These are phyloP conservation scores for Suhomyces canberraensis DNA, from an alignment of 805 yeast genomes.

Conservation along the genomic window DNA sequence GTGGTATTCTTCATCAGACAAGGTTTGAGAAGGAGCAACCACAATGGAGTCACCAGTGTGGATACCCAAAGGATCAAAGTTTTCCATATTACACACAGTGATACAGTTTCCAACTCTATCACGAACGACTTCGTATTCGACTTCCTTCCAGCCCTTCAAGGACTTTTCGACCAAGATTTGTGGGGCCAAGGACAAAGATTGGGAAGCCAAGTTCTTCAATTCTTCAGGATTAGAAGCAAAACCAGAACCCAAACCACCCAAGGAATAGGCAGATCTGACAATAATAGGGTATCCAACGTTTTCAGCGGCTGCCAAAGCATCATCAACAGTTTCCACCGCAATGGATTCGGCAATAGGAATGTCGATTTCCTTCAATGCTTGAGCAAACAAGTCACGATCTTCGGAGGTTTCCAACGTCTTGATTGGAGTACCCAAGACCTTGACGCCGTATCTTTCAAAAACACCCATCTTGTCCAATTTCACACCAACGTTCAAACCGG, in stretches of 20 bases:
- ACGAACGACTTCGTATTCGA: constrained; percentile 97
- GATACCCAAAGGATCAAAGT: constrained; percentile 96
- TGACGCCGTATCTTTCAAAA: constrained; percentile 83
- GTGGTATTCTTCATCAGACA: constrained; percentile 95
- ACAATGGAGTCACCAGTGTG: constrained; percentile 99
- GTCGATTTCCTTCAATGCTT: constrained; percentile 90
- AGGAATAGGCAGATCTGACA: constrained; percentile 95
- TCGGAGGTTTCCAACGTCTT: constrained; percentile 94
- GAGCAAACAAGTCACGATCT: constrained; percentile 94
- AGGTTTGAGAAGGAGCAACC: constrained; percentile 97
- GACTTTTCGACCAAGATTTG: constrained; percentile 96
- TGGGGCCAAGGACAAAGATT: constrained; percentile 85
- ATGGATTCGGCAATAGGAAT: constrained; percentile 96
- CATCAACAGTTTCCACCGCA: constrained; percentile 92
- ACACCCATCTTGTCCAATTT: constrained; percentile 93
- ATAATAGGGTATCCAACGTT: constrained; percentile 91
- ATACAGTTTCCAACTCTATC: constrained; percentile 96
- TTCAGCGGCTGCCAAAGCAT: constrained; percentile 87
- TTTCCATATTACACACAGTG: constrained; percentile 99
- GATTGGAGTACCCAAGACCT: constrained; percentile 97
- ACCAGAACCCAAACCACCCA: constrained; percentile 98
- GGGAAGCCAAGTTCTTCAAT: constrained; percentile 82
- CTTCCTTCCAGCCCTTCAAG: constrained; percentile 98
- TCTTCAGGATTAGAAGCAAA: constrained; percentile 84
- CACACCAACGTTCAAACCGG: constrained; percentile 94